A percentile compares a stretch with the other conserved stretches of the same genome.
Conservation (phyloP, 805 yeast genomes). For the Saccharomycopsis microspora region DNA sequence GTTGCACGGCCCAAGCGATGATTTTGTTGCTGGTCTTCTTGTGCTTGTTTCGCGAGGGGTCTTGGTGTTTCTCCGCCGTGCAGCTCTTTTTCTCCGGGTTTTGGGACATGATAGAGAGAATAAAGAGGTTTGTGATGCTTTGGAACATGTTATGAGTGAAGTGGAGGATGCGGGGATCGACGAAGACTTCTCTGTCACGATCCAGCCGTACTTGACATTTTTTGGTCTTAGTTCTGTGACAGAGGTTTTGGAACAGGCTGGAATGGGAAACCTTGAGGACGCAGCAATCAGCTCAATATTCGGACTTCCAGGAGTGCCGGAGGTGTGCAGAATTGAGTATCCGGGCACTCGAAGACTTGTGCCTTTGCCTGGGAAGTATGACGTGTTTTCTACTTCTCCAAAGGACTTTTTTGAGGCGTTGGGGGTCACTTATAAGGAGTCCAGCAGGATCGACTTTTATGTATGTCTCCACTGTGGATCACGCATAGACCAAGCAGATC, state of each 20-base stretch:
- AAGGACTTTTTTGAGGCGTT: no score
- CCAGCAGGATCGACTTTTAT: constrained; percentile 28
- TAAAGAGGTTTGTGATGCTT: not conserved
- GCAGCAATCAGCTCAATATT: not conserved
- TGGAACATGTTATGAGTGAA: constrained; percentile 5
- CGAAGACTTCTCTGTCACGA: not conserved
- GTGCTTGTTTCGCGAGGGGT: constrained; percentile 1
- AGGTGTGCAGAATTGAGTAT: constrained; percentile 25
- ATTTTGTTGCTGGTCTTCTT: constrained; percentile 7
- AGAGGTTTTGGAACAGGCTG: not conserved
- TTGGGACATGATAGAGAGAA: constrained; percentile 4
- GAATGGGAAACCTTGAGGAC: not conserved
- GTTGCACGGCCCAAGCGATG: constrained; percentile 2
- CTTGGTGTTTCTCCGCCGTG: constrained; percentile 7
- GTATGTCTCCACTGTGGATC: constrained; percentile 37
- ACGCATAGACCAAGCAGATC: constrained; percentile 20
- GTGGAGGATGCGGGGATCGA: constrained; percentile 4
- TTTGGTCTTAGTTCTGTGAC: constrained; percentile 2
- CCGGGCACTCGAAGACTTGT: constrained; percentile 45
- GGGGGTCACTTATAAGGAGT: no score
- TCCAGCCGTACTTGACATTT: constrained; percentile 8
- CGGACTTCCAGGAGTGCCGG: not conserved
- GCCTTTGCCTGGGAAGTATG: constrained; percentile 37
- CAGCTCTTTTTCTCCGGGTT: constrained; percentile 4
- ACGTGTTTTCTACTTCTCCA: constrained; percentile 27